Percentiles rank a stretch among this genome's conserved stretches.
These are phyloP conservation scores for Orobanche coerulescens DNA, from an alignment of 257 asterid genomes.

Conservation along the genomic window DNA sequence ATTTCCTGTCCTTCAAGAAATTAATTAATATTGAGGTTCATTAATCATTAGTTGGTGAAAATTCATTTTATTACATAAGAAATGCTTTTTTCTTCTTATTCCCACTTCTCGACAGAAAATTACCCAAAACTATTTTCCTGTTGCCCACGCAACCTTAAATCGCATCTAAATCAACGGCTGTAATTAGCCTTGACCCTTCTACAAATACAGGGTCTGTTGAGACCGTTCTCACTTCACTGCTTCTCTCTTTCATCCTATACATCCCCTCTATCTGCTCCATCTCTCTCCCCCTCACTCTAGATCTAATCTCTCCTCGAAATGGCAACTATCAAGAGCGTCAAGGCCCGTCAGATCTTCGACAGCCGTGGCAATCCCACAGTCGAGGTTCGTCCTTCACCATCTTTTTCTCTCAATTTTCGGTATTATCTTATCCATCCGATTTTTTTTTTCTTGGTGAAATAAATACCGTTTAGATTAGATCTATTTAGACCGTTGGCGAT, in stretches of 20 bases:
- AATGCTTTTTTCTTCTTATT: background rate
- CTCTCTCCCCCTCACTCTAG: constrained; percentile 1
- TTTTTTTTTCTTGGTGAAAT: background rate
- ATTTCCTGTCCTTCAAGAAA: too few species aligned
- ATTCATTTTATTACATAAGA: background rate
- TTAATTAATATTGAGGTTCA: too few species aligned
- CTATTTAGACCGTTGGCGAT: background rate
- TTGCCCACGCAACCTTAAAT: constrained; percentile 26
- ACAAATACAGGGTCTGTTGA: constrained; percentile 25
- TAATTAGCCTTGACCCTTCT: constrained; percentile 27
- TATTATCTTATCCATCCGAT: constrained; percentile 16
- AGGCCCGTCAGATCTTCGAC: constrained; percentile 95
- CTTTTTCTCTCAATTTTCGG: background rate
- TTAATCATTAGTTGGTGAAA: too few species aligned
- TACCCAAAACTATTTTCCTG: constrained; percentile 21
- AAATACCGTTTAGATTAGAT: background rate
- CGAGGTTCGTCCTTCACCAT: constrained; percentile 45
- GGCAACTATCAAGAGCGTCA: constrained; percentile 69
- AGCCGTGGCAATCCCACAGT: constrained; percentile 97
- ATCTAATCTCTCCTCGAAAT: constrained; percentile 26
- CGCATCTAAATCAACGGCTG: constrained; percentile 38
- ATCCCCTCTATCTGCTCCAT: background rate
- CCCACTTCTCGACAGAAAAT: constrained; percentile 7
- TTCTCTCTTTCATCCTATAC: background rate
- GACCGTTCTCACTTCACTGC: background rate